These are phyloP conservation scores for Neurospora tetrasperma DNA, from an alignment of 495 filamentous ascomycete species.

Conservation along the genomic window DNA sequence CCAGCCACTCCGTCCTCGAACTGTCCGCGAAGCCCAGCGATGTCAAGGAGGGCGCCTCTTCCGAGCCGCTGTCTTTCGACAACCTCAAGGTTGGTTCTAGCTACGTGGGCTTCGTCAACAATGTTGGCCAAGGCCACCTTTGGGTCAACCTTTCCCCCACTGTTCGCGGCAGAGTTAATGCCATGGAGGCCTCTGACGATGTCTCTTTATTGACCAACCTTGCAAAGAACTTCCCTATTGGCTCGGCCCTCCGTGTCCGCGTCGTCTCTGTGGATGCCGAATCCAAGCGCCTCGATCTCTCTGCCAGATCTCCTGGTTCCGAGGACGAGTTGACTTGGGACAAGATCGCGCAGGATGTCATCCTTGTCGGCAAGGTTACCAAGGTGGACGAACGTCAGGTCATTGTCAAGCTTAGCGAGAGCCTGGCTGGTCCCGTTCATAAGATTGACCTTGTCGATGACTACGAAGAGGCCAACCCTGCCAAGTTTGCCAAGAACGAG, in stretches of 20 bases:
- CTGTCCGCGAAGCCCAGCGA: constrained; percentile 73
- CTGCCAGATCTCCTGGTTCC: constrained; percentile 49
- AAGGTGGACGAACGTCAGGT: constrained; percentile 76
- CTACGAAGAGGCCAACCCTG: constrained; percentile 58
- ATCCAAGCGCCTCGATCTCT: constrained; percentile 70
- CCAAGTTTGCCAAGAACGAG: constrained; percentile 65
- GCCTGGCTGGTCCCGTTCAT: constrained; percentile 60
- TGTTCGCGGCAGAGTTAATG: constrained; percentile 69
- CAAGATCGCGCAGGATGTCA: constrained; percentile 62
- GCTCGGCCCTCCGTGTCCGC: constrained; percentile 69
- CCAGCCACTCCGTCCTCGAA: constrained; percentile 74
- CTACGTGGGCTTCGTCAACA: constrained; percentile 81
- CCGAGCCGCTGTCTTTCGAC: constrained; percentile 57
- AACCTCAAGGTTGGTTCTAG: constrained; percentile 59
- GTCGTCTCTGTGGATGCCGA: constrained; percentile 66
- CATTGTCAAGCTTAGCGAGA: constrained; percentile 74
- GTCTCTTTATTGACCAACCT: constrained; percentile 64
- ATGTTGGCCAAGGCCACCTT: constrained; percentile 59
- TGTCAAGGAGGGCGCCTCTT: constrained; percentile 31
- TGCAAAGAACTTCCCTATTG: constrained; percentile 75
- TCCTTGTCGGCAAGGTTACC: constrained; percentile 72
- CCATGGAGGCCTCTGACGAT: constrained; percentile 79
- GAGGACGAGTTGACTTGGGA: constrained; percentile 50
- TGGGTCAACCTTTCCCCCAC: constrained; percentile 92
- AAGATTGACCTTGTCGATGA: constrained; percentile 77